These are phyloP conservation scores for Plasmodium relictum DNA, from an alignment of 169 alveolate species.

Conservation along the genomic window DNA sequence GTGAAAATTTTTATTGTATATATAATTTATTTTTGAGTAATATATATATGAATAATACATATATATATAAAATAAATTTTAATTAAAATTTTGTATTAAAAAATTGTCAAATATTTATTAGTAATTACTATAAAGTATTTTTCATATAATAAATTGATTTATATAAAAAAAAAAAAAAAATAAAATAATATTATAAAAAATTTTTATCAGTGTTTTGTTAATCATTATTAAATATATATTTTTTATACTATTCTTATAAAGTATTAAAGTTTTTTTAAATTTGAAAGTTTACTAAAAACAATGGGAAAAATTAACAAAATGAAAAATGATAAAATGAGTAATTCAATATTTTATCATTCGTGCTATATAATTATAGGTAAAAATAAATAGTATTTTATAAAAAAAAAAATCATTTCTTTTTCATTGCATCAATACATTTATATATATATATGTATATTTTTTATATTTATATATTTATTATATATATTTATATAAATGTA, in stretches of 20 bases:
- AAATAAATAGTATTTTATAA: conserved; percentile 16
- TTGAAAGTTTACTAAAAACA: conserved; percentile 39
- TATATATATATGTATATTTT: neutral
- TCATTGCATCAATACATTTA: neutral
- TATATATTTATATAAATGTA: conserved; percentile 1
- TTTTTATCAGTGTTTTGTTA: neutral
- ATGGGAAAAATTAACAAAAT: conserved; percentile 60
- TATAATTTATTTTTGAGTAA: neutral
- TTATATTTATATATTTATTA: neutral
- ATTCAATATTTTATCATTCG: conserved; percentile 27
- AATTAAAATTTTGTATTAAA: neutral
- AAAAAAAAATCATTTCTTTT: neutral
- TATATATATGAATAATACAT: neutral
- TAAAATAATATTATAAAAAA: neutral
- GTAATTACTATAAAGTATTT: neutral
- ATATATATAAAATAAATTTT: neutral
- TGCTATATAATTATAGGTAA: conserved; percentile 63
- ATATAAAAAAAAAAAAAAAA: neutral
- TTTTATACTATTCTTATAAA: conserved; percentile 13
- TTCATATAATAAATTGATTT: neutral
- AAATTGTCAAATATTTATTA: neutral
- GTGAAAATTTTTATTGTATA: neutral
- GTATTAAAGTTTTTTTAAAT: conserved; percentile 20
- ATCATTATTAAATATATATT: neutral
- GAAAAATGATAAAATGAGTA: conserved; percentile 42